Evolutionary conservation across 495 filamentous ascomycete species (phyloP).

Genomic region (Stereocaulon alpinum): DNA sequence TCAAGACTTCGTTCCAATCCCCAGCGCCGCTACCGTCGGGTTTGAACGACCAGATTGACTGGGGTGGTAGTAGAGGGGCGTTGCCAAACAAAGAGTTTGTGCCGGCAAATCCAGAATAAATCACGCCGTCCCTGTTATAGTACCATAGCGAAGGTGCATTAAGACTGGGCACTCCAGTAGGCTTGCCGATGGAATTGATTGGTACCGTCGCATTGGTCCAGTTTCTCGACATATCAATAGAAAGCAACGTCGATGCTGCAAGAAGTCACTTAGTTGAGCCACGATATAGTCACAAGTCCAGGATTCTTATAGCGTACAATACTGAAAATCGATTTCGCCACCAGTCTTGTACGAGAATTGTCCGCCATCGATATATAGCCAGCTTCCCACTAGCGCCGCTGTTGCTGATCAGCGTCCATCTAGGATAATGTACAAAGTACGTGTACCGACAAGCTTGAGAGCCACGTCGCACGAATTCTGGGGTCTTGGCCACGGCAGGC

Average conservation of each 20-base stretch:
- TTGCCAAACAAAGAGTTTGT: background rate
- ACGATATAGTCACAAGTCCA: no score
- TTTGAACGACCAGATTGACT: conserved; percentile 18
- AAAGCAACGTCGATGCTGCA: conserved; percentile 4
- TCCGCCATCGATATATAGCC: conserved; percentile 16
- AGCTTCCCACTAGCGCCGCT: conserved; percentile 11
- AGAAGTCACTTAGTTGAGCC: background rate
- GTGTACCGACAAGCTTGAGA: background rate
- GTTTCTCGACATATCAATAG: conserved; percentile 18
- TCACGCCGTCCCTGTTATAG: background rate
- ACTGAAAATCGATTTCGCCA: background rate
- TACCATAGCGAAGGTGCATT: conserved; percentile 11
- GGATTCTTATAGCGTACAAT: background rate
- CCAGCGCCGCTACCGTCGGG: conserved; percentile 14
- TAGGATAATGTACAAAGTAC: background rate
- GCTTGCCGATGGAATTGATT: conserved; percentile 8
- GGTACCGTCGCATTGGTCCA: conserved; percentile 14
- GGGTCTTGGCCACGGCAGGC: background rate
- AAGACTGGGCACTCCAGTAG: conserved; percentile 10
- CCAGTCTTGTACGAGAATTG: conserved; percentile 1
- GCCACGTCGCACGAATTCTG: conserved; percentile 3
- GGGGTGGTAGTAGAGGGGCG: background rate
- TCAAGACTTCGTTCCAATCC: conserved; percentile 10
- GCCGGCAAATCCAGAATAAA: conserved; percentile 15
- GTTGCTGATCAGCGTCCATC: background rate